Conservation (phyloP, 1,284 basidiomycete genomes). For the Coriolopsis trogii region DNA sequence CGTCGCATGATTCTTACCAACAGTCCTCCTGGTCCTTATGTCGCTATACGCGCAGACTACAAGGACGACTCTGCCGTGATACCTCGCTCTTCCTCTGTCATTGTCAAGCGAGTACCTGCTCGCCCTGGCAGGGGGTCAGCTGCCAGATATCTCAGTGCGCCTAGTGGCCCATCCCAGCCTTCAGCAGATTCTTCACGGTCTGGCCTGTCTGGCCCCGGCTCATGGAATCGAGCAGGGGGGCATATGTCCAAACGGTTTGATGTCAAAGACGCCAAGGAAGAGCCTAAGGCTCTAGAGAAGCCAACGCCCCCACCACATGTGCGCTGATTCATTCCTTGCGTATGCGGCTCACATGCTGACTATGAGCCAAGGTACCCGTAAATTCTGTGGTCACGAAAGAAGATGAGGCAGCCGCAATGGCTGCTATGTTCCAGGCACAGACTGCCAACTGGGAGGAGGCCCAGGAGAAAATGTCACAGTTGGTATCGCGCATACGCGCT, state of each 20-base stretch:
- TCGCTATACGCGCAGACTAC: slow-evolving; percentile 63
- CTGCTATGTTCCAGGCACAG: slow-evolving; percentile 93
- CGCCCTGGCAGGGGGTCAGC: slow-evolving; percentile 93
- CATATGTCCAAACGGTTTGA: slow-evolving; percentile 91
- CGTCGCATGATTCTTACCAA: slow-evolving; percentile 26
- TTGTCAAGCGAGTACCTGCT: slow-evolving; percentile 90
- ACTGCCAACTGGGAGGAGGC: slow-evolving; percentile 94
- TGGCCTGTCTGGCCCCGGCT: slow-evolving; percentile 33
- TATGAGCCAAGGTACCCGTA: slow-evolving; percentile 28
- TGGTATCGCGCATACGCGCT: slow-evolving; percentile 63
- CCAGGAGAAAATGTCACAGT: slow-evolving; percentile 97
- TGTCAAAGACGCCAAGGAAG: slow-evolving; percentile 64
- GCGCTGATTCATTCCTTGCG: slow-evolving; percentile 7
- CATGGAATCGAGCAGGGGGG: slow-evolving; percentile 63
- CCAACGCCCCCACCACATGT: slow-evolving; percentile 31
- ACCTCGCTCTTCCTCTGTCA: slow-evolving; percentile 91
- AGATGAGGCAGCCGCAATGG: slow-evolving; percentile 88
- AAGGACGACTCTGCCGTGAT: slow-evolving; percentile 92
- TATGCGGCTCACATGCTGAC: slow-evolving; percentile 22
- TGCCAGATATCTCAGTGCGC: slow-evolving; percentile 78
- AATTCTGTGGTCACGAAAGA: slow-evolving; percentile 48
- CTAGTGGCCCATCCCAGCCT: slow-evolving; percentile 41
- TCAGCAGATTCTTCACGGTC: slow-evolving; percentile 24
- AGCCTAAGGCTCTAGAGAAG: slow-evolving; percentile 14
- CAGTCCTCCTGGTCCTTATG: background rate